Base-by-base conservation (phyloP, 805 yeast genomes). In the Saccharomycopsis olivae region DNA sequence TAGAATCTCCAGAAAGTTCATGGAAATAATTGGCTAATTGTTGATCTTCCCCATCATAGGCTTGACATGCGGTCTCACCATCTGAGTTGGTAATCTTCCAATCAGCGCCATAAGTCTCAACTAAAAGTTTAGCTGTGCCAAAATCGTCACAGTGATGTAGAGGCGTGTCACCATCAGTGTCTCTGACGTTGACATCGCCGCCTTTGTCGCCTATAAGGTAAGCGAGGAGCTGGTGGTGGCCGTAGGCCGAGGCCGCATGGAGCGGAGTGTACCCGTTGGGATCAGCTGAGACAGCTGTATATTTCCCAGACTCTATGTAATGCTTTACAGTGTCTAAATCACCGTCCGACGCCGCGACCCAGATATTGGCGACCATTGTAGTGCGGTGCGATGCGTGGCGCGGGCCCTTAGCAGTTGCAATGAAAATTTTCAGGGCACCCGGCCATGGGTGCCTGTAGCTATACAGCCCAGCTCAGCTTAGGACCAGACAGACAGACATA, bases 161-260 rank as follows among this genome's bases (percentile, higher is more conserved):
- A 1, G 99, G 96, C 0, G 97, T 81, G 52, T 92, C 99, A 2
- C 97, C 96, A 49, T 94, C 98, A 17, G 61, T 61, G 51, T 92
- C 99, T 43, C 68, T 75, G 24, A 88, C 63, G 56, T 92, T 87
- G 18, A 87, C 71, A 53, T 92, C 78, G 5, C 96, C 97, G 4
- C 9, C 8, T 2, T 20, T 11, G 10, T 23, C 36, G 6, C 83
- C 83, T 3, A 82, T 57, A 34, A 86, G 64, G 47, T 69, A 71
- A 41, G 61, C 57, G 29, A 92, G 62, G 29, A 92, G 62, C 8
- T 80, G 87, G 2, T 61, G 51, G 55, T 89, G 88, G 6, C 89
- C 89, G 58, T 92, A 92, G 1, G 96, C 81, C 2, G 94, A 94
- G 1, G 98, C 97, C 1, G 99, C 99, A 57, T 92, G 99, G 10